phyloP scores from a whole-genome alignment of 345 rosid species.

The Citrus cavaleriei region DNA sequence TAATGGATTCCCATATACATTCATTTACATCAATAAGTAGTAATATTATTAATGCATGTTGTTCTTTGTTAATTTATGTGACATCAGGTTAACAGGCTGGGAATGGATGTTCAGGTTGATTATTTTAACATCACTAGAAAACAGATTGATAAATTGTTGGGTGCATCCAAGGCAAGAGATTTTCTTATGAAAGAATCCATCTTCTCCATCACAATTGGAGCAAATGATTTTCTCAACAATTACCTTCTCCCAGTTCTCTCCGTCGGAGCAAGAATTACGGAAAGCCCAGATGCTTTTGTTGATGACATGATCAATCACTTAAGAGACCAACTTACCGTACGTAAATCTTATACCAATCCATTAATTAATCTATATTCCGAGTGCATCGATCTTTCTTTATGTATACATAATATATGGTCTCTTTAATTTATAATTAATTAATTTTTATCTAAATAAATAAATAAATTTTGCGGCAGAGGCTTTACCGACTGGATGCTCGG shows the following conservation, averaged over 20 bases:
- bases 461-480: constrained; percentile 44
- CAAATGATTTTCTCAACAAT: constrained; percentile 90
- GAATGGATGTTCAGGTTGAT: constrained; percentile 86
- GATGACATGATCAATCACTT: constrained; percentile 70
- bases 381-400: no score
- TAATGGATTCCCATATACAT: neutral
- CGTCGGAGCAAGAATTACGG: constrained; percentile 57
- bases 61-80: neutral
- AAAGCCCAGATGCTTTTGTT: constrained; percentile 67
- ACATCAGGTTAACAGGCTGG: constrained; percentile 68
- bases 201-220: constrained; percentile 76
- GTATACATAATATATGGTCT: no score
- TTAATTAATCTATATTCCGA: neutral
- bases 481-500: constrained; percentile 71
- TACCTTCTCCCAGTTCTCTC: constrained; percentile 84
- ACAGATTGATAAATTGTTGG: constrained; percentile 62
- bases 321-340: constrained; percentile 57
- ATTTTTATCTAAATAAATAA: no score
- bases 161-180: constrained; percentile 63
- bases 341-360: neutral
- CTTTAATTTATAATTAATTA: no score
- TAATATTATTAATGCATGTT: neutral
- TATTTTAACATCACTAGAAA: constrained; percentile 69
- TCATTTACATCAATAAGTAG: neutral
- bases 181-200: constrained; percentile 48